These are phyloP conservation scores for Cyclotella atomus DNA, from an alignment of 108 stramenopile species.

Conservation along the genomic window DNA sequence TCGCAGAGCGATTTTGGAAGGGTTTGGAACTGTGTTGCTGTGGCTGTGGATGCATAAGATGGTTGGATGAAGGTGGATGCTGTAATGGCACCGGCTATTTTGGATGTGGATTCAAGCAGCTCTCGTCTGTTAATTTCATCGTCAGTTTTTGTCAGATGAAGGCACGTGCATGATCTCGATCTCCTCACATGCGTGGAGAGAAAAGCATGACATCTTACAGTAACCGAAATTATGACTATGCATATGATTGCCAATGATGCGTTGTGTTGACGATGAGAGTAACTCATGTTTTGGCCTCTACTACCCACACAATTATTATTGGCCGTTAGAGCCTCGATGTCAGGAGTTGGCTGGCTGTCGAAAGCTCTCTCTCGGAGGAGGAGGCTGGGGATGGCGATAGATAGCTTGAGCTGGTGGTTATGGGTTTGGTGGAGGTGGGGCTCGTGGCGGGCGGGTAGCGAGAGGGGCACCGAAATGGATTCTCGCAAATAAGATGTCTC, in stretches of 20 bases:
- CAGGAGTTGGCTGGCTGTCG: too few relatives aligned
- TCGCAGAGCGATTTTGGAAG: slow-evolving; percentile 41
- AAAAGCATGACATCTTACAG: not conserved
- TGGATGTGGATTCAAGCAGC: not conserved
- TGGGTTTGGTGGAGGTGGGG: too few relatives aligned
- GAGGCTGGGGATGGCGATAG: too few relatives aligned
- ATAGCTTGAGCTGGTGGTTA: too few relatives aligned
- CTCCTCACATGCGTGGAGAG: not conserved
- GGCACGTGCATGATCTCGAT: not conserved
- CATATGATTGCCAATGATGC: not conserved
- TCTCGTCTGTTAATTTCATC: slow-evolving; percentile 9
- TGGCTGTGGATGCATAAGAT: not conserved
- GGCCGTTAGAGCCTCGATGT: too few relatives aligned
- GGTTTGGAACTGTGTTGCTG: not conserved
- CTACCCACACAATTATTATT: too few relatives aligned
- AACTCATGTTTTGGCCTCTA: not conserved
- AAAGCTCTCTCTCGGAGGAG: too few relatives aligned
- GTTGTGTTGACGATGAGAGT: not conserved
- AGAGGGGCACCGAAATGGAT: too few relatives aligned
- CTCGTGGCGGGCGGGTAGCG: too few relatives aligned
- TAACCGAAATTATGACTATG: not conserved
- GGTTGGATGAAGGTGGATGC: slow-evolving; percentile 3
- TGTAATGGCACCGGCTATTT: not conserved
- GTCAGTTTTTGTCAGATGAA: not conserved
- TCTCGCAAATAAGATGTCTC: too few relatives aligned